Percentiles rank a stretch among this genome's conserved stretches.
These are phyloP conservation scores for Endocladia muricata DNA, from an alignment of 31 red algal species.

Conservation along the genomic window DNA sequence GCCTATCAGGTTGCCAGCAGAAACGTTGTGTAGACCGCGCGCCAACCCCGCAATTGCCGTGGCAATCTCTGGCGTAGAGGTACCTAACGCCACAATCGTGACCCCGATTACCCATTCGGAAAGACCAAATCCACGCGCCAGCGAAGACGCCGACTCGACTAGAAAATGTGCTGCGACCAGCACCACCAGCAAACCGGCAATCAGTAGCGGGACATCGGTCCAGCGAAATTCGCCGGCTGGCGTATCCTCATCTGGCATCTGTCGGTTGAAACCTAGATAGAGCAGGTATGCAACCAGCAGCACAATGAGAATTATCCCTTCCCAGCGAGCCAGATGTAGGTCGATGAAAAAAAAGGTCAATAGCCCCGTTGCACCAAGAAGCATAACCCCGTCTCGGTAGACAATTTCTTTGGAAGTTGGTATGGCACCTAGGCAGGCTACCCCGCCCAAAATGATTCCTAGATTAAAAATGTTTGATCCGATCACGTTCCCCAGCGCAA, in stretches of 20 bases:
- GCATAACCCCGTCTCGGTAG: neutral
- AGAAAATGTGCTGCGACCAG: neutral
- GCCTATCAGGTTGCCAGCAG: neutral
- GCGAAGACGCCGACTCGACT: neutral
- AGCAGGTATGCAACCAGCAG: neutral
- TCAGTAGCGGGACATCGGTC: neutral
- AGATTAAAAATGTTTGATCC: slow-evolving; percentile 21
- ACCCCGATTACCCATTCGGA: neutral
- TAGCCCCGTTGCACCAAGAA: neutral
- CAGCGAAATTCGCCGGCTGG: neutral
- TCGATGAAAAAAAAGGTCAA: neutral
- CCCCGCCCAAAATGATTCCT: neutral
- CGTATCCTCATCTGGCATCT: neutral
- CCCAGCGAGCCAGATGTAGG: neutral
- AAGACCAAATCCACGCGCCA: neutral
- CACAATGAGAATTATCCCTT: neutral
- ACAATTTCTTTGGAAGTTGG: neutral
- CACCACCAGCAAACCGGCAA: neutral
- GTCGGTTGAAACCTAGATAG: neutral
- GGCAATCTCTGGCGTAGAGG: neutral
- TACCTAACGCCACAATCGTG: neutral
- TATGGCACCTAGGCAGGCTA: neutral
- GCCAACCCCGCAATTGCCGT: neutral
- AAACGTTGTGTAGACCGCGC: neutral
- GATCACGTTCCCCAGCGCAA: slow-evolving; percentile 4